Conservation (phyloP, 2,329 filamentous ascomycete genomes). For the Cytospora chrysosperma region DNA sequence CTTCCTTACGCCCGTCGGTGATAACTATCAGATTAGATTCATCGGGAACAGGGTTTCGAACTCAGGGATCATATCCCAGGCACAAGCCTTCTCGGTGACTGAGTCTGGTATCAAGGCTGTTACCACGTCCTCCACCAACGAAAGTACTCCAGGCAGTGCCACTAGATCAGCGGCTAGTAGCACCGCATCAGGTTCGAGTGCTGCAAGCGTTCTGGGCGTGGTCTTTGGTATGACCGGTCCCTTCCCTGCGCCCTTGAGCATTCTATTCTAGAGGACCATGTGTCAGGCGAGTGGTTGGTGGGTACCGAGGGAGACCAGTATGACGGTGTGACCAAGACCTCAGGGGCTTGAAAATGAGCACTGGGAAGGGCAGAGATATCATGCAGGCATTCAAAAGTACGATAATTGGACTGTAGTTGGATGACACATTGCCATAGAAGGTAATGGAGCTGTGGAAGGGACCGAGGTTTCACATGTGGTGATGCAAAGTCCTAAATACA, state of each 20-base stretch:
- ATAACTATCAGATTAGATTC: constrained; percentile 43
- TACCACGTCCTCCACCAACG: constrained; percentile 31
- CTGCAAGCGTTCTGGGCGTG: constrained; percentile 7
- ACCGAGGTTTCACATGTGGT: not conserved
- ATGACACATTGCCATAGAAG: not conserved
- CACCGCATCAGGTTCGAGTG: constrained; percentile 22
- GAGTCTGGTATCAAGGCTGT: constrained; percentile 29
- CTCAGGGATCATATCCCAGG: constrained; percentile 42
- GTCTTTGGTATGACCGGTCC: constrained; percentile 21
- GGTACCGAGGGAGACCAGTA: too few relatives aligned
- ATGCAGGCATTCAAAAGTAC: not conserved
- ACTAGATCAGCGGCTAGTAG: constrained; percentile 24
- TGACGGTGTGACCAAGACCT: too few relatives aligned
- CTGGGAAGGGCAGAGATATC: too few relatives aligned
- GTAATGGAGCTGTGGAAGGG: not conserved
- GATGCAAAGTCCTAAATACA: not conserved
- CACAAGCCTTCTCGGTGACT: constrained; percentile 27
- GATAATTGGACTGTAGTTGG: not conserved
- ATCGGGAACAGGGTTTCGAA: constrained; percentile 34
- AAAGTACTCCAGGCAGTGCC: constrained; percentile 23
- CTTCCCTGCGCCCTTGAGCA: not conserved
- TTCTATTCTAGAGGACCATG: not conserved
- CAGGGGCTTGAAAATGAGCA: too few relatives aligned
- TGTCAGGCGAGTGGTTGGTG: too few relatives aligned
- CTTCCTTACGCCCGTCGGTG: constrained; percentile 29